phyloP scores from a whole-genome alignment of 106 monocot genomes.

The Dendrobium chrysotoxum region DNA sequence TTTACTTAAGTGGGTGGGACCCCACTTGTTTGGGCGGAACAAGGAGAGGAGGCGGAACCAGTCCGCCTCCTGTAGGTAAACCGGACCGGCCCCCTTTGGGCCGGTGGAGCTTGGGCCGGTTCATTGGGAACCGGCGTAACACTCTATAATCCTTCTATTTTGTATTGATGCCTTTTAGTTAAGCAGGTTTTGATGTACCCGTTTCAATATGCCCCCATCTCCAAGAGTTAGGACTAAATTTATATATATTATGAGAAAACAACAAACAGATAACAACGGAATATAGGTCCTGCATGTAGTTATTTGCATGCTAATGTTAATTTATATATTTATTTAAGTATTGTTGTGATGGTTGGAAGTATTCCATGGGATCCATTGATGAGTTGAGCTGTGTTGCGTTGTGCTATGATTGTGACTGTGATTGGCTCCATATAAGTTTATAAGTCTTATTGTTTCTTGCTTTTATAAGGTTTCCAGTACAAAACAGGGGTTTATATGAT shows the following conservation, averaged over 20 bases:
- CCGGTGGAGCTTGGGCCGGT: no score
- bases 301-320: background rate
- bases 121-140: no score
- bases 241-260: background rate
- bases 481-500: no score
- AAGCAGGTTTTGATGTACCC: background rate
- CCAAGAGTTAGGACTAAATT: background rate
- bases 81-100: no score
- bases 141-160: background rate
- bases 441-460: no score
- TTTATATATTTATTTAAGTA: background rate
- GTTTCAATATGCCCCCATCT: background rate
- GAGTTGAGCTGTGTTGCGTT: background rate
- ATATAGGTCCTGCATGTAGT: background rate
- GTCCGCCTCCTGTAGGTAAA: no score
- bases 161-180: no score
- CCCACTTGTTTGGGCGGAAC: no score
- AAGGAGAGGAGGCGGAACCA: no score
- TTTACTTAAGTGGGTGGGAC: no score
- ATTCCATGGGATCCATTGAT: background rate
- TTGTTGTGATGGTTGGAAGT: background rate
- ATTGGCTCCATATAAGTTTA: background rate
- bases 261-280: background rate
- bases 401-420: background rate
- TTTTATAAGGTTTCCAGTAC: no score